Percentiles rank a stretch among this genome's conserved stretches.
Conservation (phyloP, 2,329 filamentous ascomycete genomes). For the Cladosporium velox region DNA sequence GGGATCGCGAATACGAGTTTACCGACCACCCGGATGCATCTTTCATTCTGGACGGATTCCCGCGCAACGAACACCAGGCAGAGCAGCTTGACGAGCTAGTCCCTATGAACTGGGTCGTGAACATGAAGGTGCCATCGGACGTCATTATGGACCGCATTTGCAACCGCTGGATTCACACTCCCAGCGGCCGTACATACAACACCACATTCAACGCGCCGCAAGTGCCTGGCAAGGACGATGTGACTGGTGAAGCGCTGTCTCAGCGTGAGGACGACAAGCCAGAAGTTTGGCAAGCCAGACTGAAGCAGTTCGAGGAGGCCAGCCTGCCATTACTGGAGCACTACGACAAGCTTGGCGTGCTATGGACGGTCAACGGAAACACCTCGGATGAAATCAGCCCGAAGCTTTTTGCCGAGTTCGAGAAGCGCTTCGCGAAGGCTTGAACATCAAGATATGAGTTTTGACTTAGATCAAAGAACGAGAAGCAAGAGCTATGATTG, state of each 20-base stretch:
- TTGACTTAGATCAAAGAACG: not conserved
- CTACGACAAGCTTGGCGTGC: constrained; percentile 78
- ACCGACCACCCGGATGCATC: constrained; percentile 75
- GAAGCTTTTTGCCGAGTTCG: constrained; percentile 81
- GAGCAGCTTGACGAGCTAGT: constrained; percentile 74
- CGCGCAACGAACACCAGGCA: constrained; percentile 82
- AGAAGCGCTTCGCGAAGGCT: constrained; percentile 63
- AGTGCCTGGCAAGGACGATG: constrained; percentile 77
- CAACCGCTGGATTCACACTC: constrained; percentile 89
- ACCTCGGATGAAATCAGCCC: constrained; percentile 95
- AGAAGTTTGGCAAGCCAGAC: constrained; percentile 77
- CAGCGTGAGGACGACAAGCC: constrained; percentile 85
- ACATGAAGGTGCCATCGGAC: constrained; percentile 78
- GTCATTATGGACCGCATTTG: constrained; percentile 89
- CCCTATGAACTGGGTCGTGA: constrained; percentile 93
- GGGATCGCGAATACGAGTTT: constrained; percentile 45
- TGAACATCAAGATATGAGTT: not conserved
- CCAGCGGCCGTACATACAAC: constrained; percentile 92
- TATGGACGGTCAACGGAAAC: constrained; percentile 85
- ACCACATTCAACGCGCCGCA: constrained; percentile 87
- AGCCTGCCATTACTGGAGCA: constrained; percentile 84
- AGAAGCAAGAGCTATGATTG: not conserved
- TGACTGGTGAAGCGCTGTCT: constrained; percentile 83
- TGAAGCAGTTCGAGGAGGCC: constrained; percentile 83
- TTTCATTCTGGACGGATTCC: constrained; percentile 95